These are phyloP conservation scores for Clarireedia homoeocarpa DNA, from an alignment of 2,329 filamentous ascomycete species.

Conservation along the genomic window DNA sequence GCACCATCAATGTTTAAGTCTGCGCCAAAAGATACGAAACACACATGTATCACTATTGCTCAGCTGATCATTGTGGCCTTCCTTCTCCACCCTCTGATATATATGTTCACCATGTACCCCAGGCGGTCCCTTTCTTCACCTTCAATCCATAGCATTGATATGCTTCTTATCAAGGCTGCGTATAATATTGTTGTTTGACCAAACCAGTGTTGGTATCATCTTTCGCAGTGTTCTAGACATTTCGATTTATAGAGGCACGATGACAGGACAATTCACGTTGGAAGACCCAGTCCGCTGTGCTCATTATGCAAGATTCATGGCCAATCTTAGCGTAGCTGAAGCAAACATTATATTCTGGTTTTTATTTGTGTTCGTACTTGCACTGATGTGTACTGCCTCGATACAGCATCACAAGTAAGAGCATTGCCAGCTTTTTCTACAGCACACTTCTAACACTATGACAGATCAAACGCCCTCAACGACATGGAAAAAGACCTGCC, in stretches of 20 bases:
- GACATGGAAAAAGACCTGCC: conserved; percentile 6
- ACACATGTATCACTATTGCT: not conserved
- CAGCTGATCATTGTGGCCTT: not conserved
- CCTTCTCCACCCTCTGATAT: not conserved
- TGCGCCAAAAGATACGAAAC: not conserved
- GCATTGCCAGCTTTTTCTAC: not conserved
- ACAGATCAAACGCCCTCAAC: conserved; percentile 16
- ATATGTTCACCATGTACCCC: too few relatives aligned
- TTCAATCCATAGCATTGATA: too few relatives aligned
- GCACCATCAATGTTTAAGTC: not conserved
- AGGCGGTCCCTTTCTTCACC: too few relatives aligned
- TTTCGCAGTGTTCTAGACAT: too few relatives aligned
- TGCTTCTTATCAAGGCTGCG: too few relatives aligned
- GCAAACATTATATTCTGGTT: conserved; percentile 41
- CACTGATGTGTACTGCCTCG: conserved; percentile 38
- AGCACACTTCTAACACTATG: not conserved
- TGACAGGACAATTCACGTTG: conserved; percentile 31
- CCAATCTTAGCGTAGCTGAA: conserved; percentile 34
- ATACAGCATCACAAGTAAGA: conserved; percentile 24
- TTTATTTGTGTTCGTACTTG: conserved; percentile 37
- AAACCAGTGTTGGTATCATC: too few relatives aligned
- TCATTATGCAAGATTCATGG: conserved; percentile 39
- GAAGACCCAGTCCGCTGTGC: conserved; percentile 30
- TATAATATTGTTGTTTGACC: too few relatives aligned
- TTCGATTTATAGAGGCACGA: conserved; percentile 11